Evolutionary conservation across 202 grass and related monocot genomes (phyloP).

Genomic region (Musa balbisiana): DNA sequence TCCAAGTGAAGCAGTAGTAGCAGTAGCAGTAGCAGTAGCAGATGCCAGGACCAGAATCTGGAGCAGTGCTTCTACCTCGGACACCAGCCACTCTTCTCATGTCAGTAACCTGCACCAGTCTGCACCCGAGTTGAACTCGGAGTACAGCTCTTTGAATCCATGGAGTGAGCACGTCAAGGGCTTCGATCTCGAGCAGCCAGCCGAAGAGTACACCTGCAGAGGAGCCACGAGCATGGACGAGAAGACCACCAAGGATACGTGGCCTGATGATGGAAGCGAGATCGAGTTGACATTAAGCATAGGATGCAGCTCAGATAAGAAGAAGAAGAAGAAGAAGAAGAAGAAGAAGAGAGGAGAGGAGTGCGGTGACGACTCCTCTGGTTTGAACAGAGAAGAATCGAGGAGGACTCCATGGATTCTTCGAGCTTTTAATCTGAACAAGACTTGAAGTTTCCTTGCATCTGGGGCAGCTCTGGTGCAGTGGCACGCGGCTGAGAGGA

Average conservation of each 20-base stretch:
- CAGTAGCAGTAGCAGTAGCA: background rate
- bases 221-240: background rate
- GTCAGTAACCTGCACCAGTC: background rate
- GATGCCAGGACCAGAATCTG: background rate
- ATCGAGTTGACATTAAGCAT: slow-evolving; percentile 14
- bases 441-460: background rate
- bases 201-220: too few species aligned
- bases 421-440: slow-evolving; percentile 5
- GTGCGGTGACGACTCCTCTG: background rate
- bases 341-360: background rate
- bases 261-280: slow-evolving; percentile 1
- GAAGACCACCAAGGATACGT: background rate
- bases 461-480: too few species aligned
- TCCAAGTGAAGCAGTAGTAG: background rate
- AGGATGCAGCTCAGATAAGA: slow-evolving; percentile 3
- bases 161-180: background rate
- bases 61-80: slow-evolving; percentile 5
- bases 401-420: slow-evolving; percentile 2
- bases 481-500: too few species aligned
- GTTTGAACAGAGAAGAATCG: background rate
- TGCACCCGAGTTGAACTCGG: background rate
- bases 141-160: background rate
- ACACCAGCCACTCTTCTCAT: slow-evolving; percentile 12
- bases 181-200: background rate
- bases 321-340: background rate